Base-by-base conservation (phyloP, 768 basidiomycete genomes). In the Termitomyces sp. region DNA sequence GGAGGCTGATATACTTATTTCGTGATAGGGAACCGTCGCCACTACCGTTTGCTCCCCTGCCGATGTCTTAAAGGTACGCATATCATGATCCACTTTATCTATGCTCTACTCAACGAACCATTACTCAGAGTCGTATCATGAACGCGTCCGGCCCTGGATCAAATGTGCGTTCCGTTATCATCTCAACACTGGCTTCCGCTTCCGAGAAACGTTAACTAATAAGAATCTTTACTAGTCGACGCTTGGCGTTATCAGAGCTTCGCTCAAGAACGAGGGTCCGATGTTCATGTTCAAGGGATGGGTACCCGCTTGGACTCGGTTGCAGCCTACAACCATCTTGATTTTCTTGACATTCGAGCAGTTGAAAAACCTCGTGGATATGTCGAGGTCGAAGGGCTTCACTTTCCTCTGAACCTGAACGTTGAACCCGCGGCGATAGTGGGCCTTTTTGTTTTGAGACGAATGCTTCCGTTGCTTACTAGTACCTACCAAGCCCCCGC, bases 231-330 rank as follows among this genome's bases (percentile, higher is more conserved):
- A 28, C 13, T 65, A 89, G 87, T 91, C 89, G 1, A 90, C 92
- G 0, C 64, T 94, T 32, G 80, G 74, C 7, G 89, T 90, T 45
- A 91, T 94, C 70, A 79, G 81, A 20, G 66, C 79, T 12, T 90
- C 91, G 20, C 76, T 94, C 63, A 79, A 82, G 62, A 86, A 75
- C 64, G 92, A 94, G 67, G 92, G 92, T 15, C 72, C 90, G 3
- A 89, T 89, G 84, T 94, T 94, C 81, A 90, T 94, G 89, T 92
- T 94, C 80, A 92, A 92, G 71, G 92, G 92, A 63, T 94, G 92
- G 92, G 73, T 94, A 9, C 92, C 92, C 0, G 91, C 92, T 12
- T 94, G 91, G 91, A 83, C 84, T 55, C 81, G 92, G 71, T 80
- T 94, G 42, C 90, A 94, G 69, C 92, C 92, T 0, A 94, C 91